Evolutionary conservation across 441 rosid genomes (phyloP).

Genomic region (Syzygium malaccense): DNA sequence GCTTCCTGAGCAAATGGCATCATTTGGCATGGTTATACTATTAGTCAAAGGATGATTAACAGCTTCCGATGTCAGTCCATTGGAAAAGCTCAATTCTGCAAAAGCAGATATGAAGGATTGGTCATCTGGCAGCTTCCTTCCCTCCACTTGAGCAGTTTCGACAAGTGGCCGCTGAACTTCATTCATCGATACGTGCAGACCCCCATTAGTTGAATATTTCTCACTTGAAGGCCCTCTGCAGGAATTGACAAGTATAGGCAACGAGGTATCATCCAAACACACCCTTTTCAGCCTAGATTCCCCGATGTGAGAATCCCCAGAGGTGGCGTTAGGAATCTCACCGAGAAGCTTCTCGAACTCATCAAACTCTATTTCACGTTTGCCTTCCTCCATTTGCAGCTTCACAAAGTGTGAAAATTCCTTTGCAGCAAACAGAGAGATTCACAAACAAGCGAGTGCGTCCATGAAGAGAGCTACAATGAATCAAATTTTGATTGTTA

Average conservation of each 20-base stretch:
- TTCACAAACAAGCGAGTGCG: not conserved
- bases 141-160: slow-evolving; percentile 27
- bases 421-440: not conserved
- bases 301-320: slow-evolving; percentile 38
- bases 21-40: slow-evolving; percentile 16
- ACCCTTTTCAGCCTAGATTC: slow-evolving; percentile 24
- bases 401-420: not conserved
- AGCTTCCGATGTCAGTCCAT: slow-evolving; percentile 15
- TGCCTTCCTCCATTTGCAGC: slow-evolving; percentile 46
- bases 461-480: not conserved
- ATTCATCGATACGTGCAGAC: slow-evolving; percentile 9
- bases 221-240: slow-evolving; percentile 22
- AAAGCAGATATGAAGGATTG: slow-evolving; percentile 49
- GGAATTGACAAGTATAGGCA: slow-evolving; percentile 27
- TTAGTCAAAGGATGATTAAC: slow-evolving; percentile 13
- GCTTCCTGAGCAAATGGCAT: slow-evolving; percentile 16
- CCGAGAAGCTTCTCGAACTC: slow-evolving; percentile 78
- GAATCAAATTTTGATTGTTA: not conserved
- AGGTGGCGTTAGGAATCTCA: slow-evolving; percentile 78
- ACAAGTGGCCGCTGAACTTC: slow-evolving; percentile 24
- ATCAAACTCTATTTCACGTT: slow-evolving; percentile 52
- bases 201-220: slow-evolving; percentile 24
- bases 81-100: slow-evolving; percentile 32
- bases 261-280: slow-evolving; percentile 15
- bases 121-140: slow-evolving; percentile 45